These are phyloP conservation scores for Elongisporangium anandrum DNA, from an alignment of 352 stramenopile genomes.

Conservation along the genomic window DNA sequence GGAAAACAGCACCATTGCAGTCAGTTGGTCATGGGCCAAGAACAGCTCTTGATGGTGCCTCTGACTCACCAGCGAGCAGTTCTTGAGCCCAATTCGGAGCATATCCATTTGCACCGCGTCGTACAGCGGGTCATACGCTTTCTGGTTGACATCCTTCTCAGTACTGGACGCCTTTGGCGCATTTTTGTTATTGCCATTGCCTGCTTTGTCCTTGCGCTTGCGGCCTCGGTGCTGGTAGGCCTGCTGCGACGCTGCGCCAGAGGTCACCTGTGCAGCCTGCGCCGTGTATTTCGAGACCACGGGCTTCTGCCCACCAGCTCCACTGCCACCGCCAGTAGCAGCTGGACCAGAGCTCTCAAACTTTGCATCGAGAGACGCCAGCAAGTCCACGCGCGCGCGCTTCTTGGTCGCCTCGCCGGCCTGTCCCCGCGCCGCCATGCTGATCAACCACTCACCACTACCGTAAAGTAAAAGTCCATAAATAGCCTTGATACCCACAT, in stretches of 20 bases:
- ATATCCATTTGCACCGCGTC: constrained; percentile 41
- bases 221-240: constrained; percentile 64
- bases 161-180: not conserved
- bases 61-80: constrained; percentile 56
- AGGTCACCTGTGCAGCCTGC: constrained; percentile 36
- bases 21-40: constrained; percentile 3
- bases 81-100: constrained; percentile 52
- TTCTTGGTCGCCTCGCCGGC: constrained; percentile 35
- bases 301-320: constrained; percentile 8
- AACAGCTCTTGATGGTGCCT: not conserved
- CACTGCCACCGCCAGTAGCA: not conserved
- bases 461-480: not conserved
- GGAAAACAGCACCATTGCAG: not conserved
- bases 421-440: not conserved
- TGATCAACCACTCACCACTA: not conserved
- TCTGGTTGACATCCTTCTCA: not conserved
- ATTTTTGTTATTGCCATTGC: constrained; percentile 6
- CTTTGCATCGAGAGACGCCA: constrained; percentile 70
- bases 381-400: constrained; percentile 59
- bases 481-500: not conserved
- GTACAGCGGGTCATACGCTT: constrained; percentile 32
- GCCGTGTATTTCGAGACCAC: constrained; percentile 64
- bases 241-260: constrained; percentile 43
- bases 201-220: constrained; percentile 33
- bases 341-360: constrained; percentile 29